Conservation (phyloP, 139 green algal genomes). For the Gonium pectorale region DNA sequence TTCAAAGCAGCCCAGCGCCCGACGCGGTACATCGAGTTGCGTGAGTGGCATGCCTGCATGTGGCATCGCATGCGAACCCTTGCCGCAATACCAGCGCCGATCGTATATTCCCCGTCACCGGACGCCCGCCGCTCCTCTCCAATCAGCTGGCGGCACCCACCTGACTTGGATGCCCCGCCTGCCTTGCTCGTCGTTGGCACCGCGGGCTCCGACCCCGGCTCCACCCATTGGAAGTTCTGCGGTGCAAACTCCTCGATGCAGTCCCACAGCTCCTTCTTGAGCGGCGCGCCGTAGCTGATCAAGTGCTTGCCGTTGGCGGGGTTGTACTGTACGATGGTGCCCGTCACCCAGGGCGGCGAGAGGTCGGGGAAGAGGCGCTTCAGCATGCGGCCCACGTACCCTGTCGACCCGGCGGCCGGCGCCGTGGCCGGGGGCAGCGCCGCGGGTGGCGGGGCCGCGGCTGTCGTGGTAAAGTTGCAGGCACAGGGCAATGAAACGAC, state of each 20-base stretch:
- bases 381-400: conserved; percentile 18
- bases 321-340: conserved; percentile 29
- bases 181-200: not conserved
- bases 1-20: too few relatives aligned
- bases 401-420: not conserved
- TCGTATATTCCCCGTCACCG: too few relatives aligned
- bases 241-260: conserved; percentile 2
- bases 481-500: too few relatives aligned
- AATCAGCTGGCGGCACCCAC: not conserved
- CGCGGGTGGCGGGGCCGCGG: not conserved
- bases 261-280: conserved; percentile 20
- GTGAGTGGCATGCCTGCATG: too few relatives aligned
- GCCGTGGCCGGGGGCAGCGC: not conserved
- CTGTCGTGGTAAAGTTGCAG: too few relatives aligned
- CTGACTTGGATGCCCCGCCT: not conserved
- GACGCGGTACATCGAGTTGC: too few relatives aligned
- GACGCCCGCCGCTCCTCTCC: not conserved
- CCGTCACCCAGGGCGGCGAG: conserved; percentile 30
- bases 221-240: conserved; percentile 32
- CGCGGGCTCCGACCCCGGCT: not conserved
- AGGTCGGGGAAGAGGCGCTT: conserved; percentile 32
- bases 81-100: too few relatives aligned
- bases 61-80: too few relatives aligned
- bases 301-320: conserved; percentile 5
- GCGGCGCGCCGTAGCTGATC: conserved; percentile 6